Conservation (phyloP, 2,329 filamentous ascomycete species). For the Fusarium austroafricanum region DNA sequence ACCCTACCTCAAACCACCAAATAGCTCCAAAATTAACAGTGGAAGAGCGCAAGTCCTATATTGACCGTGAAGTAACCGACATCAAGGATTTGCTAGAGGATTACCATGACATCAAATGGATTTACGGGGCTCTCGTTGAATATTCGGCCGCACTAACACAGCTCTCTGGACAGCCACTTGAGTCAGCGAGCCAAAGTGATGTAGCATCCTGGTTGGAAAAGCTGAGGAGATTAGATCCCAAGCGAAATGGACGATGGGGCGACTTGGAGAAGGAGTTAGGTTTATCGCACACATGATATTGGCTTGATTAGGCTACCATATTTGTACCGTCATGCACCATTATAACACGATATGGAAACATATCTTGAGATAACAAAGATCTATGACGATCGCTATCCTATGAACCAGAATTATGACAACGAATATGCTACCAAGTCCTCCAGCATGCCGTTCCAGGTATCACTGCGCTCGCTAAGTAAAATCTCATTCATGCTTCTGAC, state of each 20-base stretch:
- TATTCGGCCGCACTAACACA: conserved; percentile 71
- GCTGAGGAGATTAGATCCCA: conserved; percentile 76
- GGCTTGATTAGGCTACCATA: background rate
- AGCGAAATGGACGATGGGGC: conserved; percentile 79
- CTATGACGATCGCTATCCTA: background rate
- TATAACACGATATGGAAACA: background rate
- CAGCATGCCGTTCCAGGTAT: conserved; percentile 12
- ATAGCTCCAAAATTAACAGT: conserved; percentile 73
- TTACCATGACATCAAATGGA: conserved; percentile 77
- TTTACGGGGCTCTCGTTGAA: conserved; percentile 86
- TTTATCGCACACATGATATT: conserved; percentile 11
- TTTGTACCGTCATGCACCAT: background rate
- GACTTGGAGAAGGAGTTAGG: conserved; percentile 68
- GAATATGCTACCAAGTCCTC: conserved; percentile 4
- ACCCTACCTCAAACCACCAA: conserved; percentile 60
- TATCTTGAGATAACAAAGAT: background rate
- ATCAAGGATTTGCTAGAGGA: conserved; percentile 74
- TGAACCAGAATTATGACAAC: background rate
- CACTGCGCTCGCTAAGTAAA: conserved; percentile 5
- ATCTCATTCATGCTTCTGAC: background rate
- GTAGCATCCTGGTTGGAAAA: conserved; percentile 70
- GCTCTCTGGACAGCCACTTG: conserved; percentile 60
- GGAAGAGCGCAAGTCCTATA: conserved; percentile 72
- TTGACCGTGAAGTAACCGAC: conserved; percentile 77
- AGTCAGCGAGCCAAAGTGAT: conserved; percentile 56